These are phyloP conservation scores for Sporopachydermia lactativora DNA, from an alignment of 805 yeast species.

Conservation along the genomic window DNA sequence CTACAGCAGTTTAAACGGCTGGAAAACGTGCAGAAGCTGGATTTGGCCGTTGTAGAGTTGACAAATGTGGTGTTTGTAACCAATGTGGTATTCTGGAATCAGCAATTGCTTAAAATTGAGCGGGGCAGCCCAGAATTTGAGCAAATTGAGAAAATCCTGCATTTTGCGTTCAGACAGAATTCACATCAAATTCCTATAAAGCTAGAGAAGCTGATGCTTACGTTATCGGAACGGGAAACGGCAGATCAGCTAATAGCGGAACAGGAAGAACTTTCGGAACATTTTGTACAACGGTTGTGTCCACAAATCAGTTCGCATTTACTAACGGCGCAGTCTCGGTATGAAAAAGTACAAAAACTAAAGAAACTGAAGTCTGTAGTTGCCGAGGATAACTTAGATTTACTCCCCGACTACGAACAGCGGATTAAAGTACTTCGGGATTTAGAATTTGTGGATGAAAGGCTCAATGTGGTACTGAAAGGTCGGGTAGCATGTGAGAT, in stretches of 20 bases:
- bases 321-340: constrained; percentile 22
- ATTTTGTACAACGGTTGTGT: constrained; percentile 20
- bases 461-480: constrained; percentile 61
- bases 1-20: background rate
- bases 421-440: constrained; percentile 63
- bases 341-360: constrained; percentile 33
- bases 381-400: constrained; percentile 78
- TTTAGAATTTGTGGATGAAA: constrained; percentile 68
- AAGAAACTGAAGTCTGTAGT: constrained; percentile 42
- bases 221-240: background rate
- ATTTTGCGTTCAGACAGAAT: background rate
- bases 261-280: background rate
- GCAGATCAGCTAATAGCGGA: background rate
- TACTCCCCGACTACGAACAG: constrained; percentile 89
- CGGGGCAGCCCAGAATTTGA: constrained; percentile 1
- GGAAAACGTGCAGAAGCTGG: background rate
- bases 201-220: background rate
- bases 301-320: constrained; percentile 28
- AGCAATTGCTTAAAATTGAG: too few relatives aligned
- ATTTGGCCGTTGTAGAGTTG: background rate
- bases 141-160: background rate
- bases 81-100: background rate
- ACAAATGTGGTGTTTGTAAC: background rate
- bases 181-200: background rate
- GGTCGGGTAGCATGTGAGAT: constrained; percentile 93